A percentile compares a stretch with the other conserved stretches of the same genome.
Conservation (phyloP, 2,329 filamentous ascomycete species). For the Diaporthe sp. region DNA sequence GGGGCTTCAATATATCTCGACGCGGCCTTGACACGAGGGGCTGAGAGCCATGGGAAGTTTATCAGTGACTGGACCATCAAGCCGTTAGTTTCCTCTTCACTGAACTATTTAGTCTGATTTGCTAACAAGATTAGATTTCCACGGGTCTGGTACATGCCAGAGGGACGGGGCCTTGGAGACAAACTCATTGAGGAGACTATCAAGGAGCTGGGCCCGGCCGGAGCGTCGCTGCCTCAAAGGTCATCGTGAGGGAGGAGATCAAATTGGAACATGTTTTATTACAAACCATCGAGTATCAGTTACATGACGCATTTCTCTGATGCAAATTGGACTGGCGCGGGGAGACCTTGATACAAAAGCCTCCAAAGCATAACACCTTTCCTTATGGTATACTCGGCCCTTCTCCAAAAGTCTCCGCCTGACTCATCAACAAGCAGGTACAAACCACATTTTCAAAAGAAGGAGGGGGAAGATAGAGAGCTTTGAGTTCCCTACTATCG, state of each 20-base stretch:
- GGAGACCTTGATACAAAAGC: no score
- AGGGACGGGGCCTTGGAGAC: not conserved
- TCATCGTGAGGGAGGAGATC: not conserved
- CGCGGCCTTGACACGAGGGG: not conserved
- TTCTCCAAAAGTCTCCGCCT: no score
- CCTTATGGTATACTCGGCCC: no score
- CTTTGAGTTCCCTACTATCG: no score
- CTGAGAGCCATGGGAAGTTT: constrained; percentile 10
- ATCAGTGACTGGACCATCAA: constrained; percentile 19
- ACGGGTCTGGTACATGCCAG: not conserved
- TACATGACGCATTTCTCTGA: no score
- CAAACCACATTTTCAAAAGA: no score
- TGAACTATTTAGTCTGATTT: no score
- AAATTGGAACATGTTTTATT: not conserved
- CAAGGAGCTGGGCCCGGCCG: not conserved
- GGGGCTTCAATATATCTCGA: not conserved
- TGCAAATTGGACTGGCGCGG: no score
- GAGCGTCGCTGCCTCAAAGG: not conserved
- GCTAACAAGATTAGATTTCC: not conserved
- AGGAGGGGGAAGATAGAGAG: no score
- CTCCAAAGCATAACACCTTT: no score
- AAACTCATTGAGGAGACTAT: not conserved
- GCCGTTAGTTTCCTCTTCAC: not conserved
- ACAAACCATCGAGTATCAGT: no score
- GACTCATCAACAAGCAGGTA: no score